These are phyloP conservation scores for Apiotrichum brassicae DNA, from an alignment of 1,284 basidiomycete species.

Conservation along the genomic window DNA sequence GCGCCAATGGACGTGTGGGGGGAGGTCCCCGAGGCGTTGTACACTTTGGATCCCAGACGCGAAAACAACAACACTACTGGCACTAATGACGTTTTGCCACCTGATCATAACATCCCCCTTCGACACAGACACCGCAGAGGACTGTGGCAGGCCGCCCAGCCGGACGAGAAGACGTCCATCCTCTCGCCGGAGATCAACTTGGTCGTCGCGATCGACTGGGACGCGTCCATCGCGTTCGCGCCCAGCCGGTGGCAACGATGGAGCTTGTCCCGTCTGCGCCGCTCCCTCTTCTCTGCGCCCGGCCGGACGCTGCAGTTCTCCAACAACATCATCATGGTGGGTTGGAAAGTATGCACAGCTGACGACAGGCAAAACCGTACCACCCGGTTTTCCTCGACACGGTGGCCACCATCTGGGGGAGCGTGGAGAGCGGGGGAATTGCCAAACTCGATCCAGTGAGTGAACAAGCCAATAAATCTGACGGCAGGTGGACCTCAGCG, in stretches of 20 bases:
- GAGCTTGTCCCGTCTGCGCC: too few species aligned
- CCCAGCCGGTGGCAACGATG: constrained; percentile 7
- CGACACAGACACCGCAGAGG: too few species aligned
- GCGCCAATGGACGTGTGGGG: neutral
- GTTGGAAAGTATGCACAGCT: constrained; percentile 5
- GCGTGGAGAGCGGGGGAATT: too few species aligned
- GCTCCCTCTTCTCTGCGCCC: too few species aligned
- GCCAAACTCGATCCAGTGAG: too few species aligned
- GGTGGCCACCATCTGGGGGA: constrained; percentile 18
- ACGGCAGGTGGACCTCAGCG: constrained; percentile 25
- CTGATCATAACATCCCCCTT: too few species aligned
- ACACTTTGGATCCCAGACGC: too few species aligned
- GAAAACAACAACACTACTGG: neutral
- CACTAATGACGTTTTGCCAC: too few species aligned
- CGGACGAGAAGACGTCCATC: constrained; percentile 19
- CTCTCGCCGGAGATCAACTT: constrained; percentile 29
- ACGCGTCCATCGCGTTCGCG: constrained; percentile 17
- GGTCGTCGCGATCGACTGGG: constrained; percentile 31
- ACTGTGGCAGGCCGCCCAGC: neutral
- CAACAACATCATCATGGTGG: constrained; percentile 23
- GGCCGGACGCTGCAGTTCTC: constrained; percentile 26
- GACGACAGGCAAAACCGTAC: constrained; percentile 24
- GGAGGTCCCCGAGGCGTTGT: constrained; percentile 1
- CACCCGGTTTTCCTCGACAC: constrained; percentile 34
- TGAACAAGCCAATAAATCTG: neutral